Conservation (phyloP, 495 filamentous ascomycete species). For the Podospora pseudopauciseta region DNA sequence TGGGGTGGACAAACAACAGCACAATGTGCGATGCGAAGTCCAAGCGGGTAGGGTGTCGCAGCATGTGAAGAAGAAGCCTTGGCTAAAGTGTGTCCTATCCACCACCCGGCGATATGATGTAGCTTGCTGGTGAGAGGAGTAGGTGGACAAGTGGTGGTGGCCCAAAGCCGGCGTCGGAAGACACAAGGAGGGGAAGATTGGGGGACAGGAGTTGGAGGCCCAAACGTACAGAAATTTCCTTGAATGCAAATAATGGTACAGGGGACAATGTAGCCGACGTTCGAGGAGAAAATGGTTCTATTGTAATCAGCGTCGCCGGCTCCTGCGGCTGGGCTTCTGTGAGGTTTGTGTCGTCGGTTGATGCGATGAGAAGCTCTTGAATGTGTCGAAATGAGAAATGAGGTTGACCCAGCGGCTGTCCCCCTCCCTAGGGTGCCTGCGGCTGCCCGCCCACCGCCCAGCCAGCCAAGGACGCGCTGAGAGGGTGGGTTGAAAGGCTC, state of each 20-base stretch:
- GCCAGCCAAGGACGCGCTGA: background rate
- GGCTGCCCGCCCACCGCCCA: constrained; percentile 2
- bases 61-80: background rate
- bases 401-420: constrained; percentile 9
- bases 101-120: background rate
- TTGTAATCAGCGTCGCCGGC: constrained; percentile 7
- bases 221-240: constrained; percentile 26
- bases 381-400: constrained; percentile 15
- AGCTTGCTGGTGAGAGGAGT: background rate
- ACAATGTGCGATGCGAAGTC: constrained; percentile 4
- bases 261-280: constrained; percentile 14
- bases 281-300: constrained; percentile 15
- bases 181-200: constrained; percentile 1
- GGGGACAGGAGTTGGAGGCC: constrained; percentile 3
- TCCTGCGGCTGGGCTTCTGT: constrained; percentile 5
- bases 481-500: background rate
- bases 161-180: constrained; percentile 3
- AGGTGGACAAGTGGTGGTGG: background rate
- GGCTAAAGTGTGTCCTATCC: background rate
- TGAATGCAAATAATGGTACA: constrained; percentile 31
- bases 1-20: constrained; percentile 2
- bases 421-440: constrained; percentile 1
- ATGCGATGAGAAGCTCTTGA: constrained; percentile 13
- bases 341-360: constrained; percentile 1
- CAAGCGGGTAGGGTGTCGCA: background rate